Evolutionary conservation across 2,329 filamentous ascomycete species (phyloP), one percentile per base, ranked within the genome.

Genomic region (Botryotinia globosa): DNA sequence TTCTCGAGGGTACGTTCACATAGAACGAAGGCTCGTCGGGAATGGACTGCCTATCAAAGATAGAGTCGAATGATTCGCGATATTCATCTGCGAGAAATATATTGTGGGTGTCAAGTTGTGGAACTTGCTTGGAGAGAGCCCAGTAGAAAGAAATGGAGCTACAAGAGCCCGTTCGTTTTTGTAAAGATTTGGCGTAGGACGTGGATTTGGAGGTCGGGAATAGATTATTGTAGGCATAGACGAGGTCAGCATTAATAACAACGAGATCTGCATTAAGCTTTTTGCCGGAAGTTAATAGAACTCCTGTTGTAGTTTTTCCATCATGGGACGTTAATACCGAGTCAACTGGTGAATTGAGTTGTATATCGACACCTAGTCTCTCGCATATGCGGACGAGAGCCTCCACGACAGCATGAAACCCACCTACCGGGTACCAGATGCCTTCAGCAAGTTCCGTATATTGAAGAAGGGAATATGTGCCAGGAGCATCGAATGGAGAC

Each of bases 101-200:
- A 80, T 94, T 94, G 82, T 94, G 92, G 0, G 89, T 87, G 29
- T 86, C 84, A 3, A 94, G 85, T 80, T 91, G 86, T 0, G 88
- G 87, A 2, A 93, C 82, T 69, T 85, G 84, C 68, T 84, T 83
- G 73, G 88, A 84, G 32, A 93, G 84, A 4, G 88, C 87, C 91
- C 91, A 94, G 84, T 93, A 94, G 82, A 94, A 94, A 8, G 90
- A 92, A 76, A 94, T 91, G 73, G 89, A 91, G 75, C 89, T 91
- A 82, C 91, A 93, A 0, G 90, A 92, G 1, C 89, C 86, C 20
- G 86, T 83, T 8, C 87, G 83, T 73, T 85, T 84, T 44, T 82
- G 80, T 8, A 87, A 81, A 5, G 81, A 81, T 69, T 79, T 76
- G 69, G 81, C 81, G 76, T 84, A 83, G 32, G 74, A 76, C 9